Conservation (phyloP, 192 early-diverging fungal species). For the Chytriomyces sp. region DNA sequence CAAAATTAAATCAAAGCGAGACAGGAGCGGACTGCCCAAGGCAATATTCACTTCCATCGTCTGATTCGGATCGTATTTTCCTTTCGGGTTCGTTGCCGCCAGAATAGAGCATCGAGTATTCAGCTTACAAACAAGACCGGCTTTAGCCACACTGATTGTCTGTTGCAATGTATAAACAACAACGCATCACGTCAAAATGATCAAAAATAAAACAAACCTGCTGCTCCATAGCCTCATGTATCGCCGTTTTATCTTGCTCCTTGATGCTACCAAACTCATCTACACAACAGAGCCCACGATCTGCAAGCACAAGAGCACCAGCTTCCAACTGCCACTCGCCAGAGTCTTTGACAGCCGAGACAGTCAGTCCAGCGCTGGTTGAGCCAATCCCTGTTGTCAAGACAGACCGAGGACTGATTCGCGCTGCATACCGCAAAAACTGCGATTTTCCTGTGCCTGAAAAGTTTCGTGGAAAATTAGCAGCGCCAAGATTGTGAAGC, state of each 20-base stretch:
- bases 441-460: slow-evolving; percentile 76
- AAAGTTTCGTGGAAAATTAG: slow-evolving; percentile 26
- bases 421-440: slow-evolving; percentile 75
- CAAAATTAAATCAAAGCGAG: slow-evolving; percentile 76
- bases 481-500: background rate
- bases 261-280: slow-evolving; percentile 83
- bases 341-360: slow-evolving; percentile 72
- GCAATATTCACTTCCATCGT: slow-evolving; percentile 71
- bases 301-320: slow-evolving; percentile 78
- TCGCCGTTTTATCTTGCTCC: slow-evolving; percentile 73
- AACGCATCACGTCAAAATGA: background rate
- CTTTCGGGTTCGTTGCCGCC: slow-evolving; percentile 79
- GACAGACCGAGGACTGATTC: slow-evolving; percentile 67
- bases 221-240: slow-evolving; percentile 86
- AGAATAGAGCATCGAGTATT: slow-evolving; percentile 80
- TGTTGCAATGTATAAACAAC: background rate
- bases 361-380: slow-evolving; percentile 76
- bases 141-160: slow-evolving; percentile 79
- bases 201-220: slow-evolving; percentile 47
- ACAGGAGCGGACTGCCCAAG: slow-evolving; percentile 67
- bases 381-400: slow-evolving; percentile 80
- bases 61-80: slow-evolving; percentile 69
- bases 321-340: slow-evolving; percentile 84
- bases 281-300: slow-evolving; percentile 80
- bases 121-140: slow-evolving; percentile 79